Evolutionary conservation across 306 rosid species (phyloP).

Genomic region (Castanopsis chinensis): DNA sequence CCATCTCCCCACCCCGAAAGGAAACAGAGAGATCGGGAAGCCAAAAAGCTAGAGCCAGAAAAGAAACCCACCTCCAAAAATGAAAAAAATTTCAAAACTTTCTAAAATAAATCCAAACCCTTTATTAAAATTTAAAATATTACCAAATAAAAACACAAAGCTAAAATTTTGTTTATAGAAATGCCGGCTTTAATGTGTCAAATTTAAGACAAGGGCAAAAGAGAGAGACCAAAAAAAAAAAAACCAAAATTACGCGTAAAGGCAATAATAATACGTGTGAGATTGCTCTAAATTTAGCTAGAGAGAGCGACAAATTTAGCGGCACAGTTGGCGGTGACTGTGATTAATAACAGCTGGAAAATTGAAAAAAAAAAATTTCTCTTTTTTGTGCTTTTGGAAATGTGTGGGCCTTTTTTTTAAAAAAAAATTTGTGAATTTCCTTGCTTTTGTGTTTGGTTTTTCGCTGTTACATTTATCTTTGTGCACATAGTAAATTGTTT

Average conservation of each 20-base stretch:
- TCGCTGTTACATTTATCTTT: conserved; percentile 27
- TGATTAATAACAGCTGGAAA: neutral
- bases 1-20: neutral
- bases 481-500: conserved; percentile 26
- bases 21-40: conserved; percentile 21
- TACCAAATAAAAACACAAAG: neutral
- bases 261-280: neutral
- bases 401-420: neutral
- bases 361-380: no score
- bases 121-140: neutral
- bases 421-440: neutral
- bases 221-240: neutral
- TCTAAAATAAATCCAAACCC: neutral
- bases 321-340: conserved; percentile 38
- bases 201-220: neutral
- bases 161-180: neutral
- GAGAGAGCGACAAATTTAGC: conserved; percentile 24
- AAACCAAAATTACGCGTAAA: conserved; percentile 31
- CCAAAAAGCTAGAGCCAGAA: neutral
- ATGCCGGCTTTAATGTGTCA: neutral
- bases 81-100: neutral
- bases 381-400: neutral
- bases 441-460: neutral
- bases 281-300: conserved; percentile 26
- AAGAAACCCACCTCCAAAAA: neutral